These are phyloP conservation scores for Senna siamea DNA, from an alignment of 306 rosid genomes.

Conservation along the genomic window DNA sequence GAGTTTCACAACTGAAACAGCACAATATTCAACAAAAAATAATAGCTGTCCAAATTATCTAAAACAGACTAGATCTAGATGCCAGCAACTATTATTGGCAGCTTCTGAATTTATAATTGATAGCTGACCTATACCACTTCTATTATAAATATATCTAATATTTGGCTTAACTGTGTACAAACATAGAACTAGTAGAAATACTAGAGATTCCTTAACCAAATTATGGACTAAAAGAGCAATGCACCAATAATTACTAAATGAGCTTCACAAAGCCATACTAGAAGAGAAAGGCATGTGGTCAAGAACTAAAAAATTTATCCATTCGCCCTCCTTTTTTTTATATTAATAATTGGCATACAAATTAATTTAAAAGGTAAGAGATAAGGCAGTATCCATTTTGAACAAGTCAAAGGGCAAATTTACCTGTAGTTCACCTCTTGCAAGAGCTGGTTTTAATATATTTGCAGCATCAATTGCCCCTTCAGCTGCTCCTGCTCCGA, in stretches of 20 bases:
- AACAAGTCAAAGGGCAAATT: neutral
- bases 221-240: conserved; percentile 7
- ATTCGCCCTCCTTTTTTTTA: neutral
- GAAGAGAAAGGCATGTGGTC: conserved; percentile 25
- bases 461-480: conserved; percentile 98
- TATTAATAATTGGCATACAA: neutral
- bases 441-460: conserved; percentile 94
- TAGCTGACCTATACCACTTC: conserved; percentile 4
- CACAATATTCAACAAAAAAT: too few relatives aligned
- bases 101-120: neutral
- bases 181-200: conserved; percentile 27
- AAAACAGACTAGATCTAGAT: neutral
- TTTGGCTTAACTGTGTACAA: neutral
- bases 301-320: neutral
- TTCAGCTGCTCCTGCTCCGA: conserved; percentile 99
- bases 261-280: neutral
- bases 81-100: neutral
- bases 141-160: neutral
- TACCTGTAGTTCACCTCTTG: conserved; percentile 98
- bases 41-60: too few relatives aligned
- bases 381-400: neutral
- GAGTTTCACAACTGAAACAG: too few relatives aligned
- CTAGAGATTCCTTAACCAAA: neutral
- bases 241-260: neutral
- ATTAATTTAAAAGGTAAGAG: conserved; percentile 8